Evolutionary conservation across 768 basidiomycete genomes (phyloP).

Genomic region (Pleurotus cornucopiae): DNA sequence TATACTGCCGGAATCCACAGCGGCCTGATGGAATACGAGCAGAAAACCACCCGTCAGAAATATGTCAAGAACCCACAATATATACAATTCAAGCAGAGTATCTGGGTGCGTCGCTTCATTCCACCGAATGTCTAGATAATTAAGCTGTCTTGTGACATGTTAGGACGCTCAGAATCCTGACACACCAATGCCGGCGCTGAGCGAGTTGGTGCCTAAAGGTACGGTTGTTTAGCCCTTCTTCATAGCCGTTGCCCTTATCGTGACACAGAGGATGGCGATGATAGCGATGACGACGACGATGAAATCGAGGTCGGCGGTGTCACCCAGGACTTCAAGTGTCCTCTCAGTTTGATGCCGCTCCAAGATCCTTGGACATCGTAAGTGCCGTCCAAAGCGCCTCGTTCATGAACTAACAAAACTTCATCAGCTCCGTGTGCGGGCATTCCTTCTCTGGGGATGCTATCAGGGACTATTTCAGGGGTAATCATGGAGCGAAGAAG

Average conservation of each 20-base stretch:
- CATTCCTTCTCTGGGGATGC: slow-evolving; percentile 81
- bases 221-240: neutral
- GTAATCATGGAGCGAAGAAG: slow-evolving; percentile 28
- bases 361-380: slow-evolving; percentile 82
- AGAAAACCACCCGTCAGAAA: slow-evolving; percentile 73
- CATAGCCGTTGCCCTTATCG: neutral
- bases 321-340: slow-evolving; percentile 81
- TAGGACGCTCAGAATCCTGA: slow-evolving; percentile 69
- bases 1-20: slow-evolving; percentile 48
- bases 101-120: slow-evolving; percentile 51
- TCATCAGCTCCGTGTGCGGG: slow-evolving; percentile 41
- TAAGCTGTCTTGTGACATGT: neutral
- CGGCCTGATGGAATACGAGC: slow-evolving; percentile 41
- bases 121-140: neutral
- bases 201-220: slow-evolving; percentile 67
- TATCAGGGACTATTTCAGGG: slow-evolving; percentile 59
- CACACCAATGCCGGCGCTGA: slow-evolving; percentile 71
- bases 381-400: slow-evolving; percentile 20
- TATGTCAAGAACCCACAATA: slow-evolving; percentile 66
- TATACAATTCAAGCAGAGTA: slow-evolving; percentile 52
- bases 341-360: slow-evolving; percentile 64
- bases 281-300: slow-evolving; percentile 73
- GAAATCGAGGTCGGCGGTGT: slow-evolving; percentile 87
- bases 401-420: too few species aligned
- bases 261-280: slow-evolving; percentile 71